Evolutionary conservation across 129 eudicot species (phyloP).

Genomic region (Tanacetum coccineum): DNA sequence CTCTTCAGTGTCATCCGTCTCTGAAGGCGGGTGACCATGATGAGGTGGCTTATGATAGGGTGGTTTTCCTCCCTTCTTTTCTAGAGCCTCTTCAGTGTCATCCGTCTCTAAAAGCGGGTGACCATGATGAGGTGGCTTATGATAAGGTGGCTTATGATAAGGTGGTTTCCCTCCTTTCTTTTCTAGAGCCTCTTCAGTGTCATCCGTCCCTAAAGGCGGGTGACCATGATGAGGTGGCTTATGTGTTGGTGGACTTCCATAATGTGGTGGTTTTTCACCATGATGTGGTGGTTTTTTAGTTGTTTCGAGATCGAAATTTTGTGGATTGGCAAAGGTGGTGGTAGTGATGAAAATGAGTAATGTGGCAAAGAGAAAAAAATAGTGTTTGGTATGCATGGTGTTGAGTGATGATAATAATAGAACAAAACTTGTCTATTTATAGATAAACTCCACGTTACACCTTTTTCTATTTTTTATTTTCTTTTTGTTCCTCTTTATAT

Average conservation of each 20-base stretch:
- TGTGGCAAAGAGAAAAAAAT: background rate
- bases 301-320: background rate
- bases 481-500: no score
- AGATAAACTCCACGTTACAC: background rate
- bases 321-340: background rate
- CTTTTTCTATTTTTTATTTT: no score
- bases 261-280: background rate
- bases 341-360: background rate
- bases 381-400: background rate
- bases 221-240: conserved; percentile 2
- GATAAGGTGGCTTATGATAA: background rate
- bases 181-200: background rate
- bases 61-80: background rate
- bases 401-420: background rate
- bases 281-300: background rate
- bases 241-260: background rate
- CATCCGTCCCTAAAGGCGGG: background rate
- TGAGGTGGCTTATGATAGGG: background rate
- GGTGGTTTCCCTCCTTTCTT: background rate
- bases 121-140: background rate
- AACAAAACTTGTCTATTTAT: background rate
- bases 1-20: background rate
- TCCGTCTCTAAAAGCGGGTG: background rate
- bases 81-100: background rate
- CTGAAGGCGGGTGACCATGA: background rate